Conservation (phyloP, 2,329 filamentous ascomycete species). For the Alternaria brassicicola region DNA sequence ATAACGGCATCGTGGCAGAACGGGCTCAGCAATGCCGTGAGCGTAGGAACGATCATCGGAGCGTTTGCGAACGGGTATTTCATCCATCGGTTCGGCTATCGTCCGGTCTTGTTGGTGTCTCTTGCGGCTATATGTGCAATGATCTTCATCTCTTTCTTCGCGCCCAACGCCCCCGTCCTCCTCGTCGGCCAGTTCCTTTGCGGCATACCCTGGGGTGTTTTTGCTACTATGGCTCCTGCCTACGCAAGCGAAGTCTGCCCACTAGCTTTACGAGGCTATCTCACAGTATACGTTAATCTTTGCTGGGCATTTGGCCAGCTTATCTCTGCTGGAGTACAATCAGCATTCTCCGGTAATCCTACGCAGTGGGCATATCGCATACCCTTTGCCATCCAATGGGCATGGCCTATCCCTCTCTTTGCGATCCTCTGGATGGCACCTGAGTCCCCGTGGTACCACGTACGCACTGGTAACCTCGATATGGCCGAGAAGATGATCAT, state of each 20-base stretch:
- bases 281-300: constrained; percentile 58
- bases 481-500: constrained; percentile 62
- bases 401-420: constrained; percentile 60
- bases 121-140: constrained; percentile 23
- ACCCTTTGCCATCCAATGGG: constrained; percentile 71
- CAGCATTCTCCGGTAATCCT: constrained; percentile 63
- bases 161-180: constrained; percentile 21
- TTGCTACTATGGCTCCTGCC: constrained; percentile 48
- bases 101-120: constrained; percentile 20
- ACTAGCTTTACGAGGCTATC: constrained; percentile 64
- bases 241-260: constrained; percentile 67
- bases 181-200: constrained; percentile 28
- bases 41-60: constrained; percentile 50
- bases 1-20: constrained; percentile 52
- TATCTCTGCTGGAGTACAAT: constrained; percentile 71
- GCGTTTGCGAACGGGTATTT: constrained; percentile 48
- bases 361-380: constrained; percentile 70
- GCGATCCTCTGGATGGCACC: constrained; percentile 14
- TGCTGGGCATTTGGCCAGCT: constrained; percentile 61
- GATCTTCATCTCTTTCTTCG: constrained; percentile 31
- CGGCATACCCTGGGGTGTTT: constrained; percentile 51
- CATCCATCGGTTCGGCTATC: constrained; percentile 46
- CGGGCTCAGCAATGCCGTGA: constrained; percentile 49
- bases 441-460: constrained; percentile 69
- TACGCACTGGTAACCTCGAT: constrained; percentile 64